Base-by-base conservation (phyloP, 2,329 filamentous ascomycete genomes). In the Ascochyta lentis region DNA sequence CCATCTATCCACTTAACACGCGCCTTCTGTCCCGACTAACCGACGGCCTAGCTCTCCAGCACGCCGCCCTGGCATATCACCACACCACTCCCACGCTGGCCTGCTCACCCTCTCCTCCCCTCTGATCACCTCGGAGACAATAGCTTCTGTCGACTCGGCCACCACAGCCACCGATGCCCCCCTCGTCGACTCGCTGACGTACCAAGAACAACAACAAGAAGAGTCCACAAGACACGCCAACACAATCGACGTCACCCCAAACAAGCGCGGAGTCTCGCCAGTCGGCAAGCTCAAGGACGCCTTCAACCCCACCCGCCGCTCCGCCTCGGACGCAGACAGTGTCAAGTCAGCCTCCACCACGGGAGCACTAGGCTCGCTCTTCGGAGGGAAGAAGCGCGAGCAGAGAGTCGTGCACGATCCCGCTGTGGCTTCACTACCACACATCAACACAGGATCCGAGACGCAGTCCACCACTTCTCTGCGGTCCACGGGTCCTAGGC, bases 241-340 rank as follows among this genome's bases (percentile, higher is more conserved):
- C 43, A 75, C 73, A 47, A 61, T 72, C 56, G 70, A 72, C 64
- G 55, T 69, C 38, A 49, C 67, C 49, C 56, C 67, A 15, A 65
- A 78, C 59, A 83, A 83, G 63, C 84, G 89, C 56, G 86, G 86
- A 23, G 81, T 84, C 19, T 93, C 91, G 9, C 89, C 90, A 10
- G 86, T 84, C 47, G 85, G 86, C 68, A 90, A 87, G 68, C 79
- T 94, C 58, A 89, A 85, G 72, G 87, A 88, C 69, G 89, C 88
- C 12, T 91, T 95, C 67, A 84, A 79, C 55, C 75, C 72, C 15
- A 66, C 63, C 8, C 64, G 66, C 45, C 65, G 68, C 42, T 59
- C 67, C 13, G 69, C 71, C 8, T 68, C 70, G 23, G 67, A 70
- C 38, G 53, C 63, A 16, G 76, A 79, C 31, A 75, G 76, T 35